Percentiles rank a stretch among this genome's conserved stretches.
These are phyloP conservation scores for Leishmania mexicana DNA, from an alignment of 208 protist species.

Conservation along the genomic window DNA sequence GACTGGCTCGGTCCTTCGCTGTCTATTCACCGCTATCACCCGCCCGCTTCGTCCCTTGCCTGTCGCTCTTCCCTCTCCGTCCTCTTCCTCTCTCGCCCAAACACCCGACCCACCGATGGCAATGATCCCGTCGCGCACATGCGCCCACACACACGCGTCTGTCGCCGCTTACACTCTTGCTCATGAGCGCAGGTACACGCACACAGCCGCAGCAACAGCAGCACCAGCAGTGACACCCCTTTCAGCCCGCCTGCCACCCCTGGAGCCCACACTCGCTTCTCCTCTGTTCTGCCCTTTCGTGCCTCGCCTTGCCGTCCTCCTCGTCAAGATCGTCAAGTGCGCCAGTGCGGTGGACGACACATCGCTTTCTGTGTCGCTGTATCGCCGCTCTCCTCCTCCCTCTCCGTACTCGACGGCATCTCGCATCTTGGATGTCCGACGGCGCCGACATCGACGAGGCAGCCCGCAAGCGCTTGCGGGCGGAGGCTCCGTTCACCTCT, in stretches of 20 bases:
- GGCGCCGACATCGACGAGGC: slow-evolving; percentile 6
- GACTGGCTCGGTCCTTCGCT: background rate
- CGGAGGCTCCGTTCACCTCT: slow-evolving; percentile 1
- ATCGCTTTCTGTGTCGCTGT: background rate
- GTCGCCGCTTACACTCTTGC: background rate
- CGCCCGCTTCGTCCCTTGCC: background rate
- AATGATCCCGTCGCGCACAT: background rate
- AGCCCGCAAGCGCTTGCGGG: slow-evolving; percentile 26
- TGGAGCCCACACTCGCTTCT: background rate
- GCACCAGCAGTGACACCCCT: background rate
- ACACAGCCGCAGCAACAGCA: background rate
- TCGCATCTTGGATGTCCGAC: background rate
- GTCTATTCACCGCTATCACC: background rate
- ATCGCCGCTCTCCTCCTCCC: background rate
- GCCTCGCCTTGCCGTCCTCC: background rate
- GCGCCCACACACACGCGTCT: background rate
- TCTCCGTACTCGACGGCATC: background rate
- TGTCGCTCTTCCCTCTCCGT: background rate
- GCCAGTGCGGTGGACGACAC: background rate
- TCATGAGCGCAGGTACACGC: background rate
- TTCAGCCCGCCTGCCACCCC: background rate
- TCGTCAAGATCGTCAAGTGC: background rate
- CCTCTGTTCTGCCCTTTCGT: background rate
- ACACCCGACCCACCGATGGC: background rate
- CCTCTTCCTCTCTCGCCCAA: background rate